Conservation (phyloP, 768 basidiomycete genomes). For the Leucocoprinus birnbaumii region DNA sequence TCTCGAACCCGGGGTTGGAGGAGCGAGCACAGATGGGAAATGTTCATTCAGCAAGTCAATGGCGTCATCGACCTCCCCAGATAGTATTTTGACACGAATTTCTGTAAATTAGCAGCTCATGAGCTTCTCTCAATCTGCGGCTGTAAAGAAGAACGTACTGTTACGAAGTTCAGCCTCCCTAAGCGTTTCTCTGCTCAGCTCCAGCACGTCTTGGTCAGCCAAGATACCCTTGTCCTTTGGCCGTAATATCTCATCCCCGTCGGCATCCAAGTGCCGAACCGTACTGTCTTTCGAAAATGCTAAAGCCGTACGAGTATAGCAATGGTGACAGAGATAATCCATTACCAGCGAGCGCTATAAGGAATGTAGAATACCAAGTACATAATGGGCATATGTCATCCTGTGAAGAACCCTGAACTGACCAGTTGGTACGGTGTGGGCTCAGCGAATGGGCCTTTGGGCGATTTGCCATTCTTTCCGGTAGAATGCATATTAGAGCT, state of each 20-base stretch:
- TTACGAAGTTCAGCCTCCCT: slow-evolving; percentile 9
- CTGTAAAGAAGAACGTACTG: neutral
- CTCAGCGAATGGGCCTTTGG: slow-evolving; percentile 21
- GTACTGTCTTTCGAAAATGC: slow-evolving; percentile 66
- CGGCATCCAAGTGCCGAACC: slow-evolving; percentile 60
- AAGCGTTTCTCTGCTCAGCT: slow-evolving; percentile 24
- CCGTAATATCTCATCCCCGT: slow-evolving; percentile 62
- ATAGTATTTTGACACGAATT: slow-evolving; percentile 66
- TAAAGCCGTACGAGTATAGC: slow-evolving; percentile 67
- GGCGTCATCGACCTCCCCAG: slow-evolving; percentile 74
- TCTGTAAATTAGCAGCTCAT: slow-evolving; percentile 36
- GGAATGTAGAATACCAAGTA: neutral
- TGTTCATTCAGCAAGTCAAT: slow-evolving; percentile 61
- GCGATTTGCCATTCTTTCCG: slow-evolving; percentile 1
- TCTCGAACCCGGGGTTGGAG: neutral
- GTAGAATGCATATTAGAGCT: neutral
- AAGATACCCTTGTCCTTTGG: slow-evolving; percentile 18
- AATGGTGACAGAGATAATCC: slow-evolving; percentile 74
- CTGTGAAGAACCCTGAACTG: slow-evolving; percentile 4
- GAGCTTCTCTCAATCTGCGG: neutral
- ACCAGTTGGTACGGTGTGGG: slow-evolving; percentile 46
- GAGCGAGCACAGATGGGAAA: slow-evolving; percentile 68
- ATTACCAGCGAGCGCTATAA: slow-evolving; percentile 74
- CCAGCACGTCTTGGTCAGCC: slow-evolving; percentile 21
- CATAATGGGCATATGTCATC: slow-evolving; percentile 2